phyloP scores from a whole-genome alignment of 2,329 filamentous ascomycete genomes.

The Emergomyces africanus region DNA sequence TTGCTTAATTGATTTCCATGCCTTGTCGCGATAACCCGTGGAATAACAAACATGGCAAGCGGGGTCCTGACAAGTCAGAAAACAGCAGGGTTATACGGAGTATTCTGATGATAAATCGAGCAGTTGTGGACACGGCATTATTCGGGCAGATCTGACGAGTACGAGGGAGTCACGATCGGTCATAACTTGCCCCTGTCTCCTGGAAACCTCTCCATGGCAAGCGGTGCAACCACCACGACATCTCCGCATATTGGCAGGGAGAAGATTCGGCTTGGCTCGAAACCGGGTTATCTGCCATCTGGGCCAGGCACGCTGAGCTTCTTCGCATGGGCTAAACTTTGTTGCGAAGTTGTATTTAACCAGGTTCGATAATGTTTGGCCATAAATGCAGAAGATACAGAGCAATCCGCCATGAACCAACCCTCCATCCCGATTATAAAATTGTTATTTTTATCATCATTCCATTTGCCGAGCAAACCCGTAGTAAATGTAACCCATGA shows the following conservation, averaged over 20 bases:
- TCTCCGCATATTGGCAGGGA: not conserved
- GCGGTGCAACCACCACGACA: not conserved
- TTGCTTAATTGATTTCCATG: not conserved
- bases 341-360: not conserved
- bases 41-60: not conserved
- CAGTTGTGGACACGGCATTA: not conserved
- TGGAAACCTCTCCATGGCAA: not conserved
- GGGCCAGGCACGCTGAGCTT: not conserved
- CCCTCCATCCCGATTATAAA: not conserved
- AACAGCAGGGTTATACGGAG: slow-evolving; percentile 5
- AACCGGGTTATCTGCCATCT: not conserved
- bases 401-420: not conserved
- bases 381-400: not conserved
- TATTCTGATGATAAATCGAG: not conserved
- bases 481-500: not conserved
- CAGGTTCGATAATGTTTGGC: not conserved
- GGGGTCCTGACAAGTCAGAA: not conserved
- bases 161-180: too few relatives aligned
- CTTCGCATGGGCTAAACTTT: not conserved
- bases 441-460: not conserved
- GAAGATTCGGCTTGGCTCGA: not conserved
- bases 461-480: not conserved
- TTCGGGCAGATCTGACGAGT: not conserved
- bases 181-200: not conserved
- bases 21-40: not conserved